Base-by-base conservation (phyloP, 2,329 filamentous ascomycete genomes). In the Podosphaera aphanis region DNA sequence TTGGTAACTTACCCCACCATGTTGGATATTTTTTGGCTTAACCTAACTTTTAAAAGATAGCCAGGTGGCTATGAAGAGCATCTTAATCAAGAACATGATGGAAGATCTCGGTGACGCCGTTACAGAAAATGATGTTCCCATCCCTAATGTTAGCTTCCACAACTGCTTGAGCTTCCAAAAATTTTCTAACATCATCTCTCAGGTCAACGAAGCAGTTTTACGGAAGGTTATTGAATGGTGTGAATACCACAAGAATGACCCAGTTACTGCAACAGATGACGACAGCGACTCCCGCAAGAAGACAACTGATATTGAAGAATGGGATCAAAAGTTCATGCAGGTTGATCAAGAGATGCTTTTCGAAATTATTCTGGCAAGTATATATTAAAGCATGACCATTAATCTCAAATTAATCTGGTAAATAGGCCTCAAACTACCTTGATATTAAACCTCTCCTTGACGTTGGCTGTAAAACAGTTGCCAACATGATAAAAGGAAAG, bases 401-500 rank as follows among this genome's bases (percentile, higher is more conserved):
- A 25, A 13, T 27, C n/a, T n/a, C n/a, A n/a, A n/a, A 15, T 41
- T 39, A 18, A 29, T 43, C 38, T 45, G 45, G 21, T 23, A 6
- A 46, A 13, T 53, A 90, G 83, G 90, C 90, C 2, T 84, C 88
- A 57, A 98, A 98, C 71, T 98, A 95, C 63, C 79, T 98, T 49
- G 90, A 98, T 55, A 98, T 98, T 69, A 98, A 95, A 73, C 81
- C 85, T 1, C 80, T 98, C 1, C 79, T 98, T 23, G 90, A 98
- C 53, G 88, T 95, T 49, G 90, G 90, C 50, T 98, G 90, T 76
- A 98, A 98, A 75, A 98, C 90, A 0, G 90, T 98, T 15, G 90
- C 90, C 50, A 98, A 98, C 67, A 98, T 98, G 90, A 98, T 98
- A 71, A 98, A 98, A 81, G 90, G 90, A 67, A 98, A 98, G 73